phyloP scores from a whole-genome alignment of 768 basidiomycete genomes.

The Mycena floridula region DNA sequence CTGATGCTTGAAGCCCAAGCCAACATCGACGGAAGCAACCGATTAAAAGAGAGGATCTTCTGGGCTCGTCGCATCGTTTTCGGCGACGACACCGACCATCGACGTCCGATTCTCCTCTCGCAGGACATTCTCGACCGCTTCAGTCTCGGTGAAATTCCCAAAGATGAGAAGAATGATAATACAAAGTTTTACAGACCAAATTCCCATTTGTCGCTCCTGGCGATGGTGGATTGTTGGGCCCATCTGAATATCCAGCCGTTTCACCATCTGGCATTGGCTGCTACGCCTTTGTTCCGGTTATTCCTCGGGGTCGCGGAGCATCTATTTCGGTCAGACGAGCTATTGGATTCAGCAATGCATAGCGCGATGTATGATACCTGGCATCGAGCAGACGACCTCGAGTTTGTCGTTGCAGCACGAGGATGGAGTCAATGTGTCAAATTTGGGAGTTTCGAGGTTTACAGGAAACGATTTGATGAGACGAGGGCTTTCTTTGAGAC shows the following conservation, averaged over 20 bases:
- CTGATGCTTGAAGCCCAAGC: constrained; percentile 72
- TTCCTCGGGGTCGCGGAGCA: constrained; percentile 98
- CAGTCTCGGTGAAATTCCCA: constrained; percentile 53
- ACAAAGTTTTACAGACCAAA: constrained; percentile 49
- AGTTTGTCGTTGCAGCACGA: constrained; percentile 88
- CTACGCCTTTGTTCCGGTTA: constrained; percentile 92
- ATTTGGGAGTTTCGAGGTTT: constrained; percentile 89
- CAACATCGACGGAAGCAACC: constrained; percentile 25
- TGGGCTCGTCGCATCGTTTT: constrained; percentile 76
- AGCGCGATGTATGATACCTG: constrained; percentile 72
- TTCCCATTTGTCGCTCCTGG: constrained; percentile 88
- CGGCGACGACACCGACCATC: constrained; percentile 28
- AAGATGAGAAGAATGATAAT: constrained; percentile 16
- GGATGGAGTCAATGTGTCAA: constrained; percentile 96
- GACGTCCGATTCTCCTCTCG: constrained; percentile 72
- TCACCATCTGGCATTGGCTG: constrained; percentile 86
- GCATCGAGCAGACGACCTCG: constrained; percentile 85
- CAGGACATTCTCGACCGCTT: constrained; percentile 87
- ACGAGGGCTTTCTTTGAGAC: constrained; percentile 81
- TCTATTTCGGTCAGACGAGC: constrained; percentile 67
- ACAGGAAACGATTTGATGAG: constrained; percentile 71
- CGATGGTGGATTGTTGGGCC: constrained; percentile 99
- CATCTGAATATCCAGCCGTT: constrained; percentile 82
- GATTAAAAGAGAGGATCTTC: constrained; percentile 67
- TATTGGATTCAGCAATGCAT: constrained; percentile 64